Evolutionary conservation across 2,329 filamentous ascomycete genomes (phyloP), one percentile per base, ranked within the genome.

Genomic region (Penicillium sp.): DNA sequence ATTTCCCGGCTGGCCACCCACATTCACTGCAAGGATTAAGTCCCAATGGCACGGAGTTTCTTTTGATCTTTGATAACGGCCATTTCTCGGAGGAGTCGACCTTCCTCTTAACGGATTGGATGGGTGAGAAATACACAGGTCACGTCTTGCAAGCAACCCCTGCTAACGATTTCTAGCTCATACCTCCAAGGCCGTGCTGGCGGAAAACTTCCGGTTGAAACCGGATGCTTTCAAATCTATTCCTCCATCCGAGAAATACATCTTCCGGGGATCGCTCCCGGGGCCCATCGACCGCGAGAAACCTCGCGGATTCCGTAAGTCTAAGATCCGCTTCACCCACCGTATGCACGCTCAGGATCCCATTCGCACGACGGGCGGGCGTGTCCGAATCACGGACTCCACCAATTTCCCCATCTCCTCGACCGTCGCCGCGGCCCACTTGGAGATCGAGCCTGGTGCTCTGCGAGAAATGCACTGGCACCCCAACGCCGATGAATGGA

Each of bases 381-480:
- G 81, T 38, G 86, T 90, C 0, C 82, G 87, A 57, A 87, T 90
- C 69, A 80, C 85, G 2, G 88, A 91, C 67, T 87, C 85, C 20
- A 81, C 74, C 24, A 89, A 88, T 72, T 91, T 92, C 64, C 82
- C 83, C 35, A 80, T 90, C 57, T 88, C 86, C 47, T 87, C 85
- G 70, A 88, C 85, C 0, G 79, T 90, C 3, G 85, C 87, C 0
- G 86, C 87, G 1, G 88, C 86, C 5, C 84, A 89, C 67, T 76
- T 87, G 22, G 79, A 79, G 48, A 87, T 91, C 55, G 75, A 86
- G 55, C 87, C 88, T 0, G 86, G 86, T 9, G 85, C 85, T 0
- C 73, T 90, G 56, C 80, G 87, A 3, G 87, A 90, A 72, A 89
- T 91, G 82, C 88, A 91, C 74, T 91, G 88, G 88, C 88, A 91